Conservation (phyloP, 1,284 basidiomycete species). For the Irpex lacteus region DNA sequence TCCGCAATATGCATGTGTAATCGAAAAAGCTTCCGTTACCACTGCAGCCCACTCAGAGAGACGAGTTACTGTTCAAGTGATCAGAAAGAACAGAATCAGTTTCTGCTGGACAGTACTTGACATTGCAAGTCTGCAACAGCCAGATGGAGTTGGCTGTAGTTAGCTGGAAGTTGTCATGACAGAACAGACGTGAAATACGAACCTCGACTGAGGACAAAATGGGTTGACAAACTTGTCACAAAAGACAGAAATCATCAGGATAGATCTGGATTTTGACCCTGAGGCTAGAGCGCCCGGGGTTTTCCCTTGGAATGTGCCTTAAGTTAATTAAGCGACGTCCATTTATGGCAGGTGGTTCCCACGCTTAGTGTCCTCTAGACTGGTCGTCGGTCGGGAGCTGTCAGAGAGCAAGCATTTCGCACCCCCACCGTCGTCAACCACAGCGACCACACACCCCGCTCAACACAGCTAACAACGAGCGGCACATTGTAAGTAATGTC, state of each 20-base stretch:
- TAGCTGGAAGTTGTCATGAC: background rate
- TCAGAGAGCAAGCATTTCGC: background rate
- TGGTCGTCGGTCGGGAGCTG: background rate
- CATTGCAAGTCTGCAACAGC: no score
- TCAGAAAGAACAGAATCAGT: no score
- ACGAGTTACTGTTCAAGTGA: no score
- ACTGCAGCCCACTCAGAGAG: no score
- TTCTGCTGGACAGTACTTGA: no score
- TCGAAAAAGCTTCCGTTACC: no score
- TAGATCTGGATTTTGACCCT: no score
- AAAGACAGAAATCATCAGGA: no score
- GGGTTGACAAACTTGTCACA: background rate
- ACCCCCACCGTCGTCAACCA: background rate
- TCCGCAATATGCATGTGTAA: no score
- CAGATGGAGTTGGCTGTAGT: no score
- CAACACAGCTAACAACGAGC: background rate
- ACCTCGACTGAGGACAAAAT: background rate
- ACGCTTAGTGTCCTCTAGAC: background rate
- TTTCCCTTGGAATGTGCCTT: background rate
- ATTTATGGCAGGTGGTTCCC: background rate
- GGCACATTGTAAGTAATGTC: background rate
- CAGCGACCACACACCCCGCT: background rate
- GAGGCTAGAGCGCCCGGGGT: background rate
- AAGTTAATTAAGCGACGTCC: background rate
- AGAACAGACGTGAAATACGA: background rate